A percentile compares a stretch with the other conserved stretches of the same genome.
Conservation (phyloP, 306 rosid genomes). For the Coriaria nepalensis region DNA sequence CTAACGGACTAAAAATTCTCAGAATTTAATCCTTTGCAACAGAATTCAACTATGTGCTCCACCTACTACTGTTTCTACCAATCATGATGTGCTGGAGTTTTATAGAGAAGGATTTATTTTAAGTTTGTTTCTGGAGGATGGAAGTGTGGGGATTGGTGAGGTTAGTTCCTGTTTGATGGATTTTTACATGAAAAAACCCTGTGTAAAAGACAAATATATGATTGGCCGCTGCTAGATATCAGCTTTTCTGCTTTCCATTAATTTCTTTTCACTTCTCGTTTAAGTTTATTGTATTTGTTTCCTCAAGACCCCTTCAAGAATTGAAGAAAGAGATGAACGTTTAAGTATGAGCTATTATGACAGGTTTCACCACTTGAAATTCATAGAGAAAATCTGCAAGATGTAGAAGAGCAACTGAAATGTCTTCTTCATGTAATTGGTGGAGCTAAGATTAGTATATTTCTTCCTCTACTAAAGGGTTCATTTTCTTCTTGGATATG, state of each 20-base stretch:
- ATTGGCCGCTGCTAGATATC: background rate
- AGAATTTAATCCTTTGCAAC: no score
- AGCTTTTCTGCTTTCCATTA: background rate
- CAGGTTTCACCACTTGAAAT: conserved; percentile 84
- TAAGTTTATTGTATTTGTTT: background rate
- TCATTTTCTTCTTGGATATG: conserved; percentile 79
- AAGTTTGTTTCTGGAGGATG: conserved; percentile 73
- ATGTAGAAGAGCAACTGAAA: conserved; percentile 80
- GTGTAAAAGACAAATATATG: background rate
- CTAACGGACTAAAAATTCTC: no score
- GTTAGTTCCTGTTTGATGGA: conserved; percentile 34
- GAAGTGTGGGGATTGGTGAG: conserved; percentile 84
- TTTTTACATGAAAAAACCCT: background rate
- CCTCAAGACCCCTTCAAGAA: background rate
- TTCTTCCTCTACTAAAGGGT: conserved; percentile 62
- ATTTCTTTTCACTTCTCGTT: background rate
- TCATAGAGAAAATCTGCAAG: conserved; percentile 50
- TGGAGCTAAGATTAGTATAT: conserved; percentile 38
- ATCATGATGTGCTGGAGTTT: conserved; percentile 24
- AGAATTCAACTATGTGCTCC: conserved; percentile 67
- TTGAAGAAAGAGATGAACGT: background rate
- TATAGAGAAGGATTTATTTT: conserved; percentile 75
- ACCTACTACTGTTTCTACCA: conserved; percentile 34
- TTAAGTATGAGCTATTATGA: conserved; percentile 11
- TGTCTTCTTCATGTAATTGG: conserved; percentile 53